A percentile compares a stretch with the other conserved stretches of the same genome.
Conservation (phyloP, 495 filamentous ascomycete species). For the Annulohypoxylon maeteangense region DNA sequence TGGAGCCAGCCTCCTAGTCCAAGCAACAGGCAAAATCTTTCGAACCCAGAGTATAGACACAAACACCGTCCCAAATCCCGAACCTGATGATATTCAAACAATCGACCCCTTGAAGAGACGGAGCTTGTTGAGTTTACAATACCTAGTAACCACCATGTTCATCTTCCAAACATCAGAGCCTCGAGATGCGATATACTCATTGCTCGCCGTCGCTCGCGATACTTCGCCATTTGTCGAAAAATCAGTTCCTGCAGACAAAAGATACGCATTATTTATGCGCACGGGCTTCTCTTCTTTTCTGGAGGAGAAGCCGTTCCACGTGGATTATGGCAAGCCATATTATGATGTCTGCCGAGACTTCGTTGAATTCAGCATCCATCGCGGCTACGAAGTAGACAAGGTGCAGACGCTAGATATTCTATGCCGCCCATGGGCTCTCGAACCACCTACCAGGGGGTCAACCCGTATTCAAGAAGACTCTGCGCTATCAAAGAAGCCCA, state of each 20-base stretch:
- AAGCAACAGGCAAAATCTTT: constrained; percentile 48
- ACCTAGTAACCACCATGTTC: constrained; percentile 43
- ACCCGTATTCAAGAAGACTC: background rate
- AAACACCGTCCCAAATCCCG: background rate
- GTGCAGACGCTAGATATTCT: constrained; percentile 44
- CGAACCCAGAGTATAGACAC: constrained; percentile 10
- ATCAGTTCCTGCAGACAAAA: background rate
- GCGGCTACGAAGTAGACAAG: constrained; percentile 6
- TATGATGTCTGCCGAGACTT: constrained; percentile 48
- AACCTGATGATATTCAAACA: background rate
- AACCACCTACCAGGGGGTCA: background rate
- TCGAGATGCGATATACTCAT: constrained; percentile 44
- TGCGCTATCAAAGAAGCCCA: background rate
- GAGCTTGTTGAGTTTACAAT: constrained; percentile 40
- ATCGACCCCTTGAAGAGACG: constrained; percentile 17
- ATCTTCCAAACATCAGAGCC: constrained; percentile 46
- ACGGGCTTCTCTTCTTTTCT: constrained; percentile 1
- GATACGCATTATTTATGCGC: constrained; percentile 2
- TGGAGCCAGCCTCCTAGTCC: constrained; percentile 49
- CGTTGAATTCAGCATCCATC: constrained; percentile 44
- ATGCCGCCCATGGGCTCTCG: constrained; percentile 45
- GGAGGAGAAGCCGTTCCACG: constrained; percentile 34
- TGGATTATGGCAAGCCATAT: constrained; percentile 49
- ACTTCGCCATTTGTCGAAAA: constrained; percentile 21
- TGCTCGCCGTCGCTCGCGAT: constrained; percentile 45